phyloP scores from a whole-genome alignment of 768 basidiomycete genomes.

The Kwoniella europaea region DNA sequence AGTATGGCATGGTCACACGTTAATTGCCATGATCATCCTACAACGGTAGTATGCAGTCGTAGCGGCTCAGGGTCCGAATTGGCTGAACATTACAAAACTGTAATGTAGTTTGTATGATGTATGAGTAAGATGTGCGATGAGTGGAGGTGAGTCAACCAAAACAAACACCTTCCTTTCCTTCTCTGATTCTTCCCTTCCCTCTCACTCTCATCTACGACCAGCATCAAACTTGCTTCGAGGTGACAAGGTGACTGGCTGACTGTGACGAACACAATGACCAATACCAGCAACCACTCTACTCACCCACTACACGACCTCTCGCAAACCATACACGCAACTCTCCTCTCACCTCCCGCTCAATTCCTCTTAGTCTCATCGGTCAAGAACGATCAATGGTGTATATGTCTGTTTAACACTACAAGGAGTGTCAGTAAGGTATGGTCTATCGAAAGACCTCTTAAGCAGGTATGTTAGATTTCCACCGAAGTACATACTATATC shows the following conservation, averaged over 20 bases:
- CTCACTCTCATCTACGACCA: background rate
- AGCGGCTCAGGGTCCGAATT: background rate
- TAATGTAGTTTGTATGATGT: background rate
- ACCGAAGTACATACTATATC: background rate
- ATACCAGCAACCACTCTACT: background rate
- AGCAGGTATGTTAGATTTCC: background rate
- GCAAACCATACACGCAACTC: constrained; percentile 24
- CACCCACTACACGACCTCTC: constrained; percentile 1
- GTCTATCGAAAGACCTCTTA: background rate
- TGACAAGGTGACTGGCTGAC: too few species aligned
- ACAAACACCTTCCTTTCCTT: background rate
- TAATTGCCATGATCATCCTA: too few species aligned
- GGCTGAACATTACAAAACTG: constrained; percentile 1
- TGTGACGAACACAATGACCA: background rate
- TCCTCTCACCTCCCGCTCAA: constrained; percentile 18
- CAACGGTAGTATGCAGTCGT: background rate
- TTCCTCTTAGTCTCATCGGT: constrained; percentile 15
- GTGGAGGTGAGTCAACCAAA: constrained; percentile 1
- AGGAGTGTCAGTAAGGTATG: background rate
- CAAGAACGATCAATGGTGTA: background rate
- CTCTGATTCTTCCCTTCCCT: background rate
- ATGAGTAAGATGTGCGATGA: background rate
- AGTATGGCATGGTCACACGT: too few species aligned
- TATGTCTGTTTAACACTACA: constrained; percentile 3
- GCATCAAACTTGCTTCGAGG: too few species aligned